These are phyloP conservation scores for Gentiana dahurica DNA, from an alignment of 257 asterid genomes.

Conservation along the genomic window DNA sequence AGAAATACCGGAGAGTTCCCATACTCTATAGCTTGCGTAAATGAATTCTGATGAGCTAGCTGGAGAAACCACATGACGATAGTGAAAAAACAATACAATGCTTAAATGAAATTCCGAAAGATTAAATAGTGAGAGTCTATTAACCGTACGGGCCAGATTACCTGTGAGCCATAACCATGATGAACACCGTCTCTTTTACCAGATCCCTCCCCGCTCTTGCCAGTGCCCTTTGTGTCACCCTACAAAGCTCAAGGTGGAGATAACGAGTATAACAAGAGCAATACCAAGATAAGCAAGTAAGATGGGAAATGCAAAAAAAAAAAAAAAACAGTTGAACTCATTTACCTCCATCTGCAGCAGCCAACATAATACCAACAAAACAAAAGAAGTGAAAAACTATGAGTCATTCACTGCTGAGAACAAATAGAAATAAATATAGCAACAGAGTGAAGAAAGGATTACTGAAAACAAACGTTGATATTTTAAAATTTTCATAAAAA, in stretches of 20 bases:
- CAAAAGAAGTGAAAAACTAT: constrained; percentile 7
- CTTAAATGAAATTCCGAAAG: background rate
- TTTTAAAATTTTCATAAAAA: background rate
- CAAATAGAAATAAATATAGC: constrained; percentile 2
- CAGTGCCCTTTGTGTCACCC: constrained; percentile 87
- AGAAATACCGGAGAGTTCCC: constrained; percentile 58
- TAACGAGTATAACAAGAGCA: background rate
- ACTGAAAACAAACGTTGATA: background rate
- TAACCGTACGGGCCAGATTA: constrained; percentile 8
- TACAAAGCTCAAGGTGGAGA: constrained; percentile 17
- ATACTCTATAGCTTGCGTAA: constrained; percentile 62
- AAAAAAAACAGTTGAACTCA: constrained; percentile 4
- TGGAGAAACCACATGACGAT: constrained; percentile 15
- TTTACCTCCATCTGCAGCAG: constrained; percentile 78
- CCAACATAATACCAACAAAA: constrained; percentile 15
- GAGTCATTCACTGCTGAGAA: constrained; percentile 13
- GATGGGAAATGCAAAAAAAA: no score
- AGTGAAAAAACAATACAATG: constrained; percentile 1
- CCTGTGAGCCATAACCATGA: constrained; percentile 43
- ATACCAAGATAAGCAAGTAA: constrained; percentile 1
- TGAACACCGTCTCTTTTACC: constrained; percentile 56
- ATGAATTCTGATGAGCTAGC: constrained; percentile 67
- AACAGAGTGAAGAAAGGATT: no score
- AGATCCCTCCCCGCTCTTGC: constrained; percentile 66
- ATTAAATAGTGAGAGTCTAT: background rate